phyloP scores from a whole-genome alignment of 345 rosid genomes.

The Brassica nigra region DNA sequence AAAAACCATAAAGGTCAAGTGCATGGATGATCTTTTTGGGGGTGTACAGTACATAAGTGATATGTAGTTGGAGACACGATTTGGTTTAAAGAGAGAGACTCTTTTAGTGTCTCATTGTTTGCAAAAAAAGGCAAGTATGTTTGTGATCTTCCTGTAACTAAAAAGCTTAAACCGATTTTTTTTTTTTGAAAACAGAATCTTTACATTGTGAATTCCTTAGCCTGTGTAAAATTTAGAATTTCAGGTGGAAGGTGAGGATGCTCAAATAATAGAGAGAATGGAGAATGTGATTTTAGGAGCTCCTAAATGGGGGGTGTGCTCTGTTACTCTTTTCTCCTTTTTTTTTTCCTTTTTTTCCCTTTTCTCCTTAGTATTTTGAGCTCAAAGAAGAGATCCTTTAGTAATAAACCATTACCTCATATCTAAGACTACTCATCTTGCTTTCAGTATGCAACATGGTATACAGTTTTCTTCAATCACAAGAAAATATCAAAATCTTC shows the following conservation, averaged over 20 bases:
- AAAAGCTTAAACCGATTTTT: not conserved
- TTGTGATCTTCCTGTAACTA: too few species aligned
- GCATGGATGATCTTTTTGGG: not conserved
- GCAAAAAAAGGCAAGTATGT: too few species aligned
- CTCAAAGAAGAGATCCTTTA: constrained; percentile 52
- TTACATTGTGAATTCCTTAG: constrained; percentile 14
- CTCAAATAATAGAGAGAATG: constrained; percentile 63
- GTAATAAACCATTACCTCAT: constrained; percentile 46
- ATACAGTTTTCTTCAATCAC: not conserved
- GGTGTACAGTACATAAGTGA: constrained; percentile 10
- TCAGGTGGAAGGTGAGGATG: constrained; percentile 55
- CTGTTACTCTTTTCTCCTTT: constrained; percentile 69
- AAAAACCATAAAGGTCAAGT: not conserved
- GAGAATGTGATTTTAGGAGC: constrained; percentile 73
- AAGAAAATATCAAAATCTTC: not conserved
- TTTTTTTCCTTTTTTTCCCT: constrained; percentile 61
- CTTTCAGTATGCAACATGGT: constrained; percentile 68
- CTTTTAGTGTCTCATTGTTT: too few species aligned
- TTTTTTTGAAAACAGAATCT: constrained; percentile 9
- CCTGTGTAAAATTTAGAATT: not conserved
- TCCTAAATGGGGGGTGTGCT: constrained; percentile 86
- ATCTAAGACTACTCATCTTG: constrained; percentile 58
- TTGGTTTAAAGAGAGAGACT: constrained; percentile 1
- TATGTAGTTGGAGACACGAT: not conserved
- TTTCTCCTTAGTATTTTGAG: constrained; percentile 57